Percentiles rank a stretch among this genome's conserved stretches.
Evolutionary conservation across 345 rosid species (phyloP).

Genomic region (Camelina sativa): DNA sequence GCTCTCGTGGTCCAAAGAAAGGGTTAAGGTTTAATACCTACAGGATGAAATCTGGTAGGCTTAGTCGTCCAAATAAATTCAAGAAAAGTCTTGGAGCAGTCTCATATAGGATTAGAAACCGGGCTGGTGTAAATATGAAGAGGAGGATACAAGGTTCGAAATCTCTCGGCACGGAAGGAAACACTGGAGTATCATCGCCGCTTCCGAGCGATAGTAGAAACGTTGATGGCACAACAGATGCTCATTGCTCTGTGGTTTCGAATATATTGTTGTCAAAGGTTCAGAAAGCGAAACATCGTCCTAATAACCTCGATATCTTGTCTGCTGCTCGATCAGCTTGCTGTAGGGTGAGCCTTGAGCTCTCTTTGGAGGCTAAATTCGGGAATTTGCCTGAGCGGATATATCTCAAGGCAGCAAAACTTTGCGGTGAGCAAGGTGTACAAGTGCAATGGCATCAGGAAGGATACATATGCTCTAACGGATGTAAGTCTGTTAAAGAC

Average conservation of each 20-base stretch:
- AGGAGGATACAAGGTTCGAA: conserved; percentile 79
- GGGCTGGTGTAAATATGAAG: conserved; percentile 66
- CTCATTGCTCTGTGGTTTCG: conserved; percentile 72
- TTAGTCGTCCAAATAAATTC: conserved; percentile 74
- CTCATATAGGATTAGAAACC: conserved; percentile 75
- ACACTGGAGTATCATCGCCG: conserved; percentile 46
- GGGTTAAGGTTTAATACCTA: conserved; percentile 74
- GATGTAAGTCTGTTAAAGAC: conserved; percentile 69
- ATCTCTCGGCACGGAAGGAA: conserved; percentile 45
- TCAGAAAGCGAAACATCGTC: conserved; percentile 83
- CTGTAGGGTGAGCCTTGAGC: conserved; percentile 82
- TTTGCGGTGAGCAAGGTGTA: conserved; percentile 89
- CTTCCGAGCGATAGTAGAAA: conserved; percentile 44
- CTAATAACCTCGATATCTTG: conserved; percentile 78
- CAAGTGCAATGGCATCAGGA: conserved; percentile 87
- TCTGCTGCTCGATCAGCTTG: conserved; percentile 83
- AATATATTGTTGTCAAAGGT: conserved; percentile 66
- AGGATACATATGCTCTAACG: conserved; percentile 75
- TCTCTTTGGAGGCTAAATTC: conserved; percentile 70
- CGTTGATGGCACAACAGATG: conserved; percentile 61
- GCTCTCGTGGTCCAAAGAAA: conserved; percentile 67
- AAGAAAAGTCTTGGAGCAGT: conserved; percentile 85
- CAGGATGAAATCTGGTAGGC: conserved; percentile 89
- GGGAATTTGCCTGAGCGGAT: conserved; percentile 76
- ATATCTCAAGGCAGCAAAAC: conserved; percentile 91